Evolutionary conservation across 371 early-diverging fungal genomes (phyloP).

Genomic region (Sporodiniella umbellata): DNA sequence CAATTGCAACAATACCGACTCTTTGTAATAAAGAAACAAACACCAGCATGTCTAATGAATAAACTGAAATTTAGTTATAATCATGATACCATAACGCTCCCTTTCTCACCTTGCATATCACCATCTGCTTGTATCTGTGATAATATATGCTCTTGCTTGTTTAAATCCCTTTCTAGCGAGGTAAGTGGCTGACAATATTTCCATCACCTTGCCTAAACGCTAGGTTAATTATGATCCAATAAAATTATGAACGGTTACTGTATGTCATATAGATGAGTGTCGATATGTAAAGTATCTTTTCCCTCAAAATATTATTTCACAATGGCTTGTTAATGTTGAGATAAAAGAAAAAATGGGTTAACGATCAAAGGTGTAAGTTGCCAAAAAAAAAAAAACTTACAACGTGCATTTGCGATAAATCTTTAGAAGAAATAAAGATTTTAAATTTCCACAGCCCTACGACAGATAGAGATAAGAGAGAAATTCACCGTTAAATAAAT

Average conservation of each 20-base stretch:
- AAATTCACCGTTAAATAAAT: no score
- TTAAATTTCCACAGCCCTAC: no score
- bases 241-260: conserved; percentile 1
- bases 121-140: conserved; percentile 7
- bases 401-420: no score
- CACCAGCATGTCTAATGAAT: conserved; percentile 12
- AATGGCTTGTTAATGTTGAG: no score
- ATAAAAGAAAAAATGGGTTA: no score
- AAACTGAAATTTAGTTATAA: conserved; percentile 6
- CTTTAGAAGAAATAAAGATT: no score
- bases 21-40: conserved; percentile 7
- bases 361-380: no score
- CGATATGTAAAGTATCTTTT: no score
- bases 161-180: conserved; percentile 9
- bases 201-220: conserved; percentile 2
- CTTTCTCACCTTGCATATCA: conserved; percentile 10
- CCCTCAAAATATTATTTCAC: no score
- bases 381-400: no score
- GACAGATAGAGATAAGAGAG: no score
- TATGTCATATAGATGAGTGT: conserved; percentile 4
- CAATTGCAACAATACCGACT: conserved; percentile 15
- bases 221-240: conserved; percentile 5
- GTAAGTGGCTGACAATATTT: conserved; percentile 3
- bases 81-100: conserved; percentile 5
- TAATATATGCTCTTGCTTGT: conserved; percentile 5